Evolutionary conservation across 148 eudicot species (phyloP), one percentile per base, ranked within the genome.

Genomic region (Camellia sinensis): DNA sequence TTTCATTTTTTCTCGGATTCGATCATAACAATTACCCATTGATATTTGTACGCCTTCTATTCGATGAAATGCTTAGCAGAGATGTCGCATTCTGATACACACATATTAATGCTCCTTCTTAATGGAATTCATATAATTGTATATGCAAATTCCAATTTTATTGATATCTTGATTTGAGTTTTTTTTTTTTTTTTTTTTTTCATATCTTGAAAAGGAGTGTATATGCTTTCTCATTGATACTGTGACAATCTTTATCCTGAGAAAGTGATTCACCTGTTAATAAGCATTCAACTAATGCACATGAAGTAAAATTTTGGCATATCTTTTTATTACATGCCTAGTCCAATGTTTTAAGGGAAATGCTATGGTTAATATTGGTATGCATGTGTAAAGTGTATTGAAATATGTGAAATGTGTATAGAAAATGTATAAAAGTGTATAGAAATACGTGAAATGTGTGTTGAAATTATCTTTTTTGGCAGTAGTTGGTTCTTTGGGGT

Each of bases 1-100:
- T 19, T 19, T 19, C 3, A 48, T 4, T 15, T 40, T 67, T 67
- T 67, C 48, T 17, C 37, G 1, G 37, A 29, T 29, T n/a, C 37
- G 37, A 29, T 29, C 37, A 29, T 29, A 29, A 29, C 37, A 29
- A 29, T 29, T 29, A 29, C 37, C 37, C 37, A 29, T 29, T 29
- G 37, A 29, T 29, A 29, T 11, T 73, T 14, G 43, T 14, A 22
- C 3, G 18, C 6, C 13, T 41, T 2, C 19, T 73, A 61, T 73
- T 73, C 43, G 75, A 73, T 6, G 9, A 22, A 73, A 73, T 52
- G 60, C 61, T 22, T 53, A 50, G 5, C 8, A 71, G 75, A 71
- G 37, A 71, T 46, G 56, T 45, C 1, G 73, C 37, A 18, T 71
- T 9, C n/a, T 46, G 12, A 29, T 29, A 29, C 37, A 29, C 37